Conservation (phyloP, 257 asterid species). For the Solanum okadae region DNA sequence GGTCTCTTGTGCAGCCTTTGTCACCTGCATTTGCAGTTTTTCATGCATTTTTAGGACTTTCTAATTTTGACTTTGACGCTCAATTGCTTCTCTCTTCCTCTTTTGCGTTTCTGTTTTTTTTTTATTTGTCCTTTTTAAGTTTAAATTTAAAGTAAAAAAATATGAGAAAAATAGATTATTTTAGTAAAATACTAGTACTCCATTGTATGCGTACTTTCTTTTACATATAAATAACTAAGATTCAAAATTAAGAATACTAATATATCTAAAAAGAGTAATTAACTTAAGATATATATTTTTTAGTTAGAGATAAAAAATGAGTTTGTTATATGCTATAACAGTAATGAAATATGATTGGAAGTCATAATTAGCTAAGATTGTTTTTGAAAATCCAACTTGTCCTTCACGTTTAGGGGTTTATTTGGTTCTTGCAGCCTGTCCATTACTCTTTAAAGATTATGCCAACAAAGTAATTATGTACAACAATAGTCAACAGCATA, state of each 20-base stretch:
- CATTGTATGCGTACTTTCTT: not conserved
- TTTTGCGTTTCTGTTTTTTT: not conserved
- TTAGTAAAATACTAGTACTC: not conserved
- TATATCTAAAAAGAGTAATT: not conserved
- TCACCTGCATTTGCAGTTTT: not conserved
- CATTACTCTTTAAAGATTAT: not conserved
- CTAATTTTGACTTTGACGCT: not conserved
- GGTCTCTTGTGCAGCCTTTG: not conserved
- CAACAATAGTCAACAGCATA: too few relatives aligned
- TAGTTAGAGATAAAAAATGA: not conserved
- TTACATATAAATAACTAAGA: not conserved
- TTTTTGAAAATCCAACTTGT: not conserved
- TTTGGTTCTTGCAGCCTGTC: not conserved
- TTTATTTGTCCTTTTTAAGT: not conserved
- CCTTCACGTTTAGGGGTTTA: not conserved
- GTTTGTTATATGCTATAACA: not conserved
- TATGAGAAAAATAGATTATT: not conserved
- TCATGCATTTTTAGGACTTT: not conserved
- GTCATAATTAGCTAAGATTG: not conserved
- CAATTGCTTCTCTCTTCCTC: not conserved
- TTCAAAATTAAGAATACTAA: not conserved
- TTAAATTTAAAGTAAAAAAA: not conserved
- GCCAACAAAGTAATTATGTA: not conserved
- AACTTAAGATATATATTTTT: not conserved
- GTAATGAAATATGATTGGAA: not conserved